Evolutionary conservation across 2,329 filamentous ascomycete genomes (phyloP).

Genomic region (Metarhizium brunneum): DNA sequence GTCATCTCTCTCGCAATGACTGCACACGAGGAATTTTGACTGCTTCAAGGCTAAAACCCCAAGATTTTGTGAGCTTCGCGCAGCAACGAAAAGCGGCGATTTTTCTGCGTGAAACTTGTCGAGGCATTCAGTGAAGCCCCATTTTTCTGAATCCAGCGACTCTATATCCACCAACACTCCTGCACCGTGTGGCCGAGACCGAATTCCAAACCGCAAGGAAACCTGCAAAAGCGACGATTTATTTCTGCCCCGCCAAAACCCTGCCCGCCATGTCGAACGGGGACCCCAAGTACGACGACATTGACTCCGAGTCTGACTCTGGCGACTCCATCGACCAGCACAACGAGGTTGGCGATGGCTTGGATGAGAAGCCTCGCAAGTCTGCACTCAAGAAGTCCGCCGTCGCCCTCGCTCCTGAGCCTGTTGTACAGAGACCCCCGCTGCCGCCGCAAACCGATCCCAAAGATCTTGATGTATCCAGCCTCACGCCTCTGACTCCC

Average conservation of each 20-base stretch:
- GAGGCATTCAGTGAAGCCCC: not conserved
- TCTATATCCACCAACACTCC: not conserved
- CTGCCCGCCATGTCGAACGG: conserved; percentile 42
- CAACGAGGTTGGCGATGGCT: conserved; percentile 47
- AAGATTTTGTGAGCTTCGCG: conserved; percentile 7
- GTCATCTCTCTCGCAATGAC: conserved; percentile 24
- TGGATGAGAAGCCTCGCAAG: conserved; percentile 62
- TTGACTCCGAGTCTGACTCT: conserved; percentile 62
- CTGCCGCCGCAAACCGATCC: conserved; percentile 88
- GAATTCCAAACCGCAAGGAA: not conserved
- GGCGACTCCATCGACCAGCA: conserved; percentile 52
- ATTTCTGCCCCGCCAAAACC: conserved; percentile 18
- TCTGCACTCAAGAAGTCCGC: conserved; percentile 72
- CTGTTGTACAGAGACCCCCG: conserved; percentile 42
- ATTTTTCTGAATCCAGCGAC: not conserved
- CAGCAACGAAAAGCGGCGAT: conserved; percentile 3
- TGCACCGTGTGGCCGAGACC: not conserved
- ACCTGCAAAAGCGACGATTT: not conserved
- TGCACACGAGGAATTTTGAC: conserved; percentile 36
- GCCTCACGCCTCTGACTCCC: conserved; percentile 75
- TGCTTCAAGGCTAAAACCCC: conserved; percentile 24
- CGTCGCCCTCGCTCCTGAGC: conserved; percentile 40
- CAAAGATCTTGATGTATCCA: conserved; percentile 73
- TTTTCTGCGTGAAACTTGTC: not conserved
- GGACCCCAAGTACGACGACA: conserved; percentile 59